Percentiles rank a stretch among this genome's conserved stretches.
phyloP scores from a whole-genome alignment of 2,329 filamentous ascomycete genomes.

The Atkinsonella hypoxylon region DNA sequence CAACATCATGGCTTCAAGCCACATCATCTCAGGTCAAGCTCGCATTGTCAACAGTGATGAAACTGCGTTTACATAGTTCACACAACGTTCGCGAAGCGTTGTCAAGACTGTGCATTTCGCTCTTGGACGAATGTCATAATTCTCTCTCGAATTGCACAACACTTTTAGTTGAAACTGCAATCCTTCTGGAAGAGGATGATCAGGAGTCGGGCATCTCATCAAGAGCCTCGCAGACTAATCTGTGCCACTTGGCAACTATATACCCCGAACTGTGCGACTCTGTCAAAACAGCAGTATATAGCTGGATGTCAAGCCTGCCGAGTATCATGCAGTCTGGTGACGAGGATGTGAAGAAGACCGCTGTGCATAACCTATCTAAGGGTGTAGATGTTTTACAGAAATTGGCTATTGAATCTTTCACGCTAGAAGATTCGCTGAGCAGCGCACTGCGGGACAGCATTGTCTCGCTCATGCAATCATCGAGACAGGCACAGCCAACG shows the following conservation, averaged over 20 bases:
- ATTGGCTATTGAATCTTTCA: constrained; percentile 50
- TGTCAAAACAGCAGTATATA: constrained; percentile 60
- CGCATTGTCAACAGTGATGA: constrained; percentile 66
- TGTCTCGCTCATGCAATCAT: constrained; percentile 22
- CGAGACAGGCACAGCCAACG: constrained; percentile 11
- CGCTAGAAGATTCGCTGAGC: constrained; percentile 55
- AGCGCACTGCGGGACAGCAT: constrained; percentile 66
- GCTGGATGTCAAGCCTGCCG: constrained; percentile 71
- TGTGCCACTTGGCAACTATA: constrained; percentile 51
- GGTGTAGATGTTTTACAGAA: constrained; percentile 54
- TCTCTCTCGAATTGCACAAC: constrained; percentile 57
- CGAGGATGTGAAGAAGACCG: constrained; percentile 60
- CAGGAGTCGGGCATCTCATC: constrained; percentile 18
- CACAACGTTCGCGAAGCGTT: constrained; percentile 57
- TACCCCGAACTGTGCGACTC: constrained; percentile 50
- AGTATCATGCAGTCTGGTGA: constrained; percentile 76
- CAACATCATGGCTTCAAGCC: constrained; percentile 60
- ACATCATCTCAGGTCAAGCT: constrained; percentile 73
- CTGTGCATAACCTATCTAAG: constrained; percentile 65
- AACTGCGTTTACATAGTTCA: constrained; percentile 59
- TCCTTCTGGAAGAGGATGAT: constrained; percentile 50
- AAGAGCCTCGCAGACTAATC: constrained; percentile 30
- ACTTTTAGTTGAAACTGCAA: constrained; percentile 70
- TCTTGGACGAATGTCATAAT: constrained; percentile 67
- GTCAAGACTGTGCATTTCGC: constrained; percentile 55